Evolutionary conservation across 2,329 filamentous ascomycete species (phyloP).

Genomic region (Myriosclerotinia scirpicola): DNA sequence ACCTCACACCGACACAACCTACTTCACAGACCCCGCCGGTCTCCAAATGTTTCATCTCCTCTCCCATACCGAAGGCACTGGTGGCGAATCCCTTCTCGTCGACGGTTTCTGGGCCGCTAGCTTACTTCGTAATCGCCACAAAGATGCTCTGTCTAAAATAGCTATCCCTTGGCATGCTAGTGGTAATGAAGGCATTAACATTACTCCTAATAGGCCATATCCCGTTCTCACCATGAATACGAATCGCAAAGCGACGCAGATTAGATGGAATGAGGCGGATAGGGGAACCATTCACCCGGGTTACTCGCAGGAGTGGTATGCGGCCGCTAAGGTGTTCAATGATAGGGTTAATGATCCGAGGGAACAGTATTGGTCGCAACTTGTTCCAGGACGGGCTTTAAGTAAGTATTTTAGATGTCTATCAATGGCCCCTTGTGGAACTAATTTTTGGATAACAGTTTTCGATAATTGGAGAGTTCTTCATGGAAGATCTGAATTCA

Average conservation of each 20-base stretch:
- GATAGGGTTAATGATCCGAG: constrained; percentile 63
- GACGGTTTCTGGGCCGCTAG: constrained; percentile 78
- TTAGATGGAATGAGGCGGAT: constrained; percentile 95
- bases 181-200: constrained; percentile 80
- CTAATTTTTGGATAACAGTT: constrained; percentile 50
- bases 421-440: neutral
- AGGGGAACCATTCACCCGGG: constrained; percentile 55
- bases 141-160: constrained; percentile 54
- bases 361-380: constrained; percentile 76
- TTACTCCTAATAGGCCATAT: constrained; percentile 67
- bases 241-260: constrained; percentile 48
- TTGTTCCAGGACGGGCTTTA: constrained; percentile 74
- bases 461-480: constrained; percentile 97
- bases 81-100: constrained; percentile 78
- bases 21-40: constrained; percentile 89
- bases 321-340: constrained; percentile 73
- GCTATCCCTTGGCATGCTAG: constrained; percentile 77
- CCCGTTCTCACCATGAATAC: constrained; percentile 61
- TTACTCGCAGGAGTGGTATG: constrained; percentile 62
- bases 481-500: constrained; percentile 82
- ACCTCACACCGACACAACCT: constrained; percentile 92
- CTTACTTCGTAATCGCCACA: constrained; percentile 56
- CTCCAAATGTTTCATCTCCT: constrained; percentile 92
- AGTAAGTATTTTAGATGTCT: constrained; percentile 52
- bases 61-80: constrained; percentile 67